A percentile compares a stretch with the other conserved stretches of the same genome.
These are phyloP conservation scores for Turritis glabra DNA, from an alignment of 345 rosid species.

Conservation along the genomic window DNA sequence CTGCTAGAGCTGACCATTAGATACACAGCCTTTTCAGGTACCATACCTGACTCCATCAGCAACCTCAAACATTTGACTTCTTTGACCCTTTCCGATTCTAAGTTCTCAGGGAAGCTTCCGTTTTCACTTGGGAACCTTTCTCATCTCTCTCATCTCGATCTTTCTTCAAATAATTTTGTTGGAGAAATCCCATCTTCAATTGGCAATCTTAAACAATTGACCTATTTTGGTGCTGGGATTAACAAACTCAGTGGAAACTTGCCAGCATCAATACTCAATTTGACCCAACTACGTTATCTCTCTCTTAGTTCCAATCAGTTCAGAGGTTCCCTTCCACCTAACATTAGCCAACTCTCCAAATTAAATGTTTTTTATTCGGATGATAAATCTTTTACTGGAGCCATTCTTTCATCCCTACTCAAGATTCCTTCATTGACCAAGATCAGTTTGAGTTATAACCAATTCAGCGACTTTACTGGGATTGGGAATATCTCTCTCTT, in stretches of 20 bases:
- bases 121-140: slow-evolving; percentile 3
- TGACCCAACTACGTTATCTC: not conserved
- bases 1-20: not conserved
- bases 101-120: not conserved
- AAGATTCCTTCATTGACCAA: not conserved
- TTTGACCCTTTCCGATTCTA: not conserved
- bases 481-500: not conserved
- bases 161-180: not conserved
- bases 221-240: rapidly evolving
- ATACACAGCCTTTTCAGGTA: not conserved
- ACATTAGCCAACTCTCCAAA: slow-evolving; percentile 1
- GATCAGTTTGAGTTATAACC: not conserved
- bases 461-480: not conserved
- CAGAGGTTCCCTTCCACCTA: not conserved
- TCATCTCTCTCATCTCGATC: not conserved
- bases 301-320: not conserved
- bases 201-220: not conserved
- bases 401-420: not conserved
- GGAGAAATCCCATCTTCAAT: not conserved
- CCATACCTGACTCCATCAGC: not conserved
- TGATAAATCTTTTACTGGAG: not conserved
- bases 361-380: rapidly evolving
- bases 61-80: not conserved
- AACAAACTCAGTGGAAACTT: slow-evolving; percentile 29
- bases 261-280: not conserved